phyloP scores from a whole-genome alignment of 2,329 filamentous ascomycete genomes.

The Ustulina deusta region DNA sequence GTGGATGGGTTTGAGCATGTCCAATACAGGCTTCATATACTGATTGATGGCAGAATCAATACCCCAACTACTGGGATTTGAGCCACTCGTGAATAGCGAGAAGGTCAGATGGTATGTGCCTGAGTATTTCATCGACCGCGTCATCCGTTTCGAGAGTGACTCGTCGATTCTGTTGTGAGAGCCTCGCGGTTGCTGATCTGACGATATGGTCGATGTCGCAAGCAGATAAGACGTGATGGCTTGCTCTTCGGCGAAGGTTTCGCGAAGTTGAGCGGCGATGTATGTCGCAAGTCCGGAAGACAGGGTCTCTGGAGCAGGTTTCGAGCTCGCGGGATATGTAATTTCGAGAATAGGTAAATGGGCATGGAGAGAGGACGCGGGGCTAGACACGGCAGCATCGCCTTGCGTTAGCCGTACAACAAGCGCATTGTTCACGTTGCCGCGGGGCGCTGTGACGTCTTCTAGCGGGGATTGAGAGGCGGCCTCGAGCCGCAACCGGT shows the following conservation, averaged over 20 bases:
- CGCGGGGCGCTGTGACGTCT: slow-evolving; percentile 43
- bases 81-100: slow-evolving; percentile 87
- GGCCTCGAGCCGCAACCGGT: slow-evolving; percentile 81
- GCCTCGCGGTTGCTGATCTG: slow-evolving; percentile 59
- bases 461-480: slow-evolving; percentile 59
- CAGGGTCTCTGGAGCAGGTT: slow-evolving; percentile 74
- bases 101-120: slow-evolving; percentile 96
- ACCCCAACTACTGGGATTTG: slow-evolving; percentile 87
- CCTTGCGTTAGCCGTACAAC: slow-evolving; percentile 77
- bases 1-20: slow-evolving; percentile 84
- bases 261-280: slow-evolving; percentile 81
- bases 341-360: slow-evolving; percentile 80
- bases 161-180: slow-evolving; percentile 65
- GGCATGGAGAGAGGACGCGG: slow-evolving; percentile 75
- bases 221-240: slow-evolving; percentile 83
- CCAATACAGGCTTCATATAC: slow-evolving; percentile 84
- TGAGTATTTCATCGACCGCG: slow-evolving; percentile 88
- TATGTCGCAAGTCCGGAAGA: slow-evolving; percentile 81
- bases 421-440: slow-evolving; percentile 68
- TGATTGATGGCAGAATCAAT: slow-evolving; percentile 83
- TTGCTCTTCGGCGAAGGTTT: slow-evolving; percentile 88
- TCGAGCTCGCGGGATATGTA: slow-evolving; percentile 77
- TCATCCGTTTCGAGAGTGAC: slow-evolving; percentile 76
- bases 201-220: slow-evolving; percentile 67
- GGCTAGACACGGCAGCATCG: slow-evolving; percentile 67